These are phyloP conservation scores for Fusarium tupiense DNA, from an alignment of 2,329 filamentous ascomycete genomes.

Conservation along the genomic window DNA sequence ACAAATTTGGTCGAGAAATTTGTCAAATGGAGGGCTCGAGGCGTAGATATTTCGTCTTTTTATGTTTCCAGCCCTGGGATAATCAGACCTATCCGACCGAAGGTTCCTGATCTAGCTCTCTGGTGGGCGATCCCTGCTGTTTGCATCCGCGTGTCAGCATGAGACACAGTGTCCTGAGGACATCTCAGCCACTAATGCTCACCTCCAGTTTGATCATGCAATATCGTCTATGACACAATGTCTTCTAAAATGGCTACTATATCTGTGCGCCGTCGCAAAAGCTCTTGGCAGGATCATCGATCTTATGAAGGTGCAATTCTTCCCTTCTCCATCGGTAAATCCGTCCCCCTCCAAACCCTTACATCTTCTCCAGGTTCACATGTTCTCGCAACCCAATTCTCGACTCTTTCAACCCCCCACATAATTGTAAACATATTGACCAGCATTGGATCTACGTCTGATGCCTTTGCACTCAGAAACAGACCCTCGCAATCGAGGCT, in stretches of 20 bases:
- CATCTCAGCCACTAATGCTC: background rate
- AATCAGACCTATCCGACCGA: no score
- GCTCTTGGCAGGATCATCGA: background rate
- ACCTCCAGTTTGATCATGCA: no score
- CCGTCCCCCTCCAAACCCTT: background rate
- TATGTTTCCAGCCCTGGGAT: background rate
- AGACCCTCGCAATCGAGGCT: slow-evolving; percentile 12
- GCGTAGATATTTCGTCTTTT: background rate
- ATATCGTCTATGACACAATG: background rate
- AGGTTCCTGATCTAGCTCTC: background rate
- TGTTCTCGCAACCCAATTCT: slow-evolving; percentile 16
- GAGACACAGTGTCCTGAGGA: background rate
- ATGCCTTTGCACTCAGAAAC: background rate
- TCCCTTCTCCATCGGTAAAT: background rate
- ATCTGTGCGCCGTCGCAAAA: background rate
- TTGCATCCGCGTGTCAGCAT: background rate
- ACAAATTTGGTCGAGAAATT: no score
- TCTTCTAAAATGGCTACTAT: background rate
- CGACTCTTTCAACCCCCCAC: slow-evolving; percentile 16
- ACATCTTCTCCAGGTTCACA: background rate
- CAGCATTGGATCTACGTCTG: background rate
- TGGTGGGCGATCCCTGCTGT: background rate
- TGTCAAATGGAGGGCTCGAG: no score
- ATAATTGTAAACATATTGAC: slow-evolving; percentile 13
- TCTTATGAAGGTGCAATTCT: background rate